A percentile compares a stretch with the other conserved stretches of the same genome.
Evolutionary conservation across 192 early-diverging fungal genomes (phyloP).

Genomic region (Backusella tuberculispora): DNA sequence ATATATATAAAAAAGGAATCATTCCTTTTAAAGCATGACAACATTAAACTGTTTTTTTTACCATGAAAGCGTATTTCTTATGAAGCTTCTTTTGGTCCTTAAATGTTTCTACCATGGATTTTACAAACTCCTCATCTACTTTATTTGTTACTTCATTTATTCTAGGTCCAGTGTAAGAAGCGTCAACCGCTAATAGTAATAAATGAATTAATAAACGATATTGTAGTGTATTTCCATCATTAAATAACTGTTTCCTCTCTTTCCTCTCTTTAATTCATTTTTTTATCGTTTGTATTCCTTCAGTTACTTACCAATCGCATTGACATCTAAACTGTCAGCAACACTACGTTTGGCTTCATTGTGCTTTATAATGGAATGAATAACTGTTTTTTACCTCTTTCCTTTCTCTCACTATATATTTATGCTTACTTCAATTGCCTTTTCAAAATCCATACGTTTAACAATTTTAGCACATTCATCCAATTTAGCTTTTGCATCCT

Average conservation of each 20-base stretch:
- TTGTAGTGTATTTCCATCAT: constrained; percentile 46
- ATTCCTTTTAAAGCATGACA: too few relatives aligned
- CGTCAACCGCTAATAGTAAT: constrained; percentile 55
- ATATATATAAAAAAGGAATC: background rate
- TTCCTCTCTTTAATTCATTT: background rate
- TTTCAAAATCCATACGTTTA: constrained; percentile 86
- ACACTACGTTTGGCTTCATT: constrained; percentile 37
- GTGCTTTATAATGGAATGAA: constrained; percentile 20
- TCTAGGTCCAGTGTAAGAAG: constrained; percentile 86
- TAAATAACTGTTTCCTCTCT: constrained; percentile 19
- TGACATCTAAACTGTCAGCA: constrained; percentile 65
- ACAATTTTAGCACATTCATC: constrained; percentile 91
- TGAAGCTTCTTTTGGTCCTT: constrained; percentile 91
- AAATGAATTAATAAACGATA: constrained; percentile 26
- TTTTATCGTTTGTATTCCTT: constrained; percentile 12
- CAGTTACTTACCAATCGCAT: constrained; percentile 61
- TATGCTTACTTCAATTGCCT: constrained; percentile 76
- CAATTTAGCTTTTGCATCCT: constrained; percentile 78
- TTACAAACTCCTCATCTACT: constrained; percentile 81
- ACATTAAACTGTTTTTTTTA: constrained; percentile 24
- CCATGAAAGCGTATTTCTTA: constrained; percentile 82
- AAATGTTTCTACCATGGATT: constrained; percentile 76
- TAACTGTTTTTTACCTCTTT: background rate
- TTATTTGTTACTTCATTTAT: constrained; percentile 61
- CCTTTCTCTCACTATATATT: background rate